A percentile compares a stretch with the other conserved stretches of the same genome.
phyloP scores from a whole-genome alignment of 768 basidiomycete species.

The Lentinus tigrinus region DNA sequence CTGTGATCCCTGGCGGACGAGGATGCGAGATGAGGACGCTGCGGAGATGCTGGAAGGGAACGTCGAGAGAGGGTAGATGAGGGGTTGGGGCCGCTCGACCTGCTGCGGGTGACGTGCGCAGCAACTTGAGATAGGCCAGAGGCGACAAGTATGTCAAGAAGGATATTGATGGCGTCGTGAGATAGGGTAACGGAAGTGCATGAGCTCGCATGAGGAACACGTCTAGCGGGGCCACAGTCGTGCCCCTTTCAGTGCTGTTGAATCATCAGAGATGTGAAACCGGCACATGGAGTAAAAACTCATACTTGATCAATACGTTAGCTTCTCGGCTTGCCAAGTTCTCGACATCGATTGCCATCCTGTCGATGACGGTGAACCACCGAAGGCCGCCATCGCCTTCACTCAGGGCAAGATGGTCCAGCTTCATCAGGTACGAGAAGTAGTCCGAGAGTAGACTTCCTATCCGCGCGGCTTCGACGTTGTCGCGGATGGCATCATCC shows the following conservation, averaged over 20 bases:
- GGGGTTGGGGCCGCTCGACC: conserved; percentile 23
- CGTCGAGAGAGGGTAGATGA: conserved; percentile 45
- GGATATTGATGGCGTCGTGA: conserved; percentile 63
- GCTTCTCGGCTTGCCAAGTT: conserved; percentile 55
- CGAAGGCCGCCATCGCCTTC: conserved; percentile 62
- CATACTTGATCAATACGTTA: conserved; percentile 49
- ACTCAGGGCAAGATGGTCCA: conserved; percentile 64
- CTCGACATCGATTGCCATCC: conserved; percentile 49
- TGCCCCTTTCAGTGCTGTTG: conserved; percentile 21
- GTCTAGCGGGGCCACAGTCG: conserved; percentile 56
- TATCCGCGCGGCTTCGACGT: conserved; percentile 49
- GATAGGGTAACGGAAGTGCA: conserved; percentile 70
- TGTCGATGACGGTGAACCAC: conserved; percentile 73
- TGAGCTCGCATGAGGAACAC: conserved; percentile 67
- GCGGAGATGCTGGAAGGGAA: conserved; percentile 51
- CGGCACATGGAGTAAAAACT: background rate
- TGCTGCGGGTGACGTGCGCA: conserved; percentile 37
- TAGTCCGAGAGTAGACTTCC: conserved; percentile 51
- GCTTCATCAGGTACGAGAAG: conserved; percentile 66
- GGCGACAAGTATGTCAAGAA: conserved; percentile 75
- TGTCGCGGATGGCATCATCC: conserved; percentile 47
- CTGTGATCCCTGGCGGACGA: conserved; percentile 46
- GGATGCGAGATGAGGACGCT: conserved; percentile 38
- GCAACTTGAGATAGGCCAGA: conserved; percentile 61
- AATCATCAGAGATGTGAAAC: background rate